These are phyloP conservation scores for Ganoderma multipileum DNA, from an alignment of 1,284 basidiomycete species.

Conservation along the genomic window DNA sequence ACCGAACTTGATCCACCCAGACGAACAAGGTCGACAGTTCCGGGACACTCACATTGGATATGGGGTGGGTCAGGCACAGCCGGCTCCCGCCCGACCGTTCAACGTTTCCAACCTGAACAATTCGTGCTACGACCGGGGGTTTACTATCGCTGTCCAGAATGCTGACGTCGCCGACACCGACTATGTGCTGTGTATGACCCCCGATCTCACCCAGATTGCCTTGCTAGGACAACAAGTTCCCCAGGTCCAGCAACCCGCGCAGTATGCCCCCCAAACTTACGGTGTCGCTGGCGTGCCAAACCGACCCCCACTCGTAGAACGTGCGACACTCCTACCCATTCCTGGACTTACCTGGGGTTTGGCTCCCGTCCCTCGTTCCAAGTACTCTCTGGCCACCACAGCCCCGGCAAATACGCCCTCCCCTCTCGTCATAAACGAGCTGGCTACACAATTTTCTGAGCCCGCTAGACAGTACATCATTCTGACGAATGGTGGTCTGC, in stretches of 20 bases:
- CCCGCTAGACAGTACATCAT: conserved; percentile 83
- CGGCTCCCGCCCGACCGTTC: conserved; percentile 56
- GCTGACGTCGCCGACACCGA: conserved; percentile 79
- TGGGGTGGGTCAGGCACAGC: conserved; percentile 50
- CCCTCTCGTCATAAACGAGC: conserved; percentile 73
- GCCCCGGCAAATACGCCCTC: conserved; percentile 53
- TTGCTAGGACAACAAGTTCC: conserved; percentile 62
- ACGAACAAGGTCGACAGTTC: conserved; percentile 62
- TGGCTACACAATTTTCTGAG: conserved; percentile 81
- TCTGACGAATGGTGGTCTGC: conserved; percentile 85
- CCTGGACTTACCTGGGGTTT: conserved; percentile 88
- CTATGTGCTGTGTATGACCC: conserved; percentile 77
- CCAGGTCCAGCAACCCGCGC: conserved; percentile 47
- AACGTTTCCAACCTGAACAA: conserved; percentile 61
- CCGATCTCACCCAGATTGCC: conserved; percentile 77
- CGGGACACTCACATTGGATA: conserved; percentile 51
- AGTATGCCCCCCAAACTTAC: conserved; percentile 47
- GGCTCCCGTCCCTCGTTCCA: conserved; percentile 57
- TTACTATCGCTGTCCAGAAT: conserved; percentile 71
- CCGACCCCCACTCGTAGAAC: conserved; percentile 74
- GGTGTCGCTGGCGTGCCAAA: conserved; percentile 44
- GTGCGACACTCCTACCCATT: conserved; percentile 78
- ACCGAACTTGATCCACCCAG: conserved; percentile 75
- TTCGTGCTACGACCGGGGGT: conserved; percentile 68
- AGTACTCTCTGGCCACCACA: conserved; percentile 34